Base-by-base conservation (phyloP, 768 basidiomycete genomes). In the Serendipita vermifera region DNA sequence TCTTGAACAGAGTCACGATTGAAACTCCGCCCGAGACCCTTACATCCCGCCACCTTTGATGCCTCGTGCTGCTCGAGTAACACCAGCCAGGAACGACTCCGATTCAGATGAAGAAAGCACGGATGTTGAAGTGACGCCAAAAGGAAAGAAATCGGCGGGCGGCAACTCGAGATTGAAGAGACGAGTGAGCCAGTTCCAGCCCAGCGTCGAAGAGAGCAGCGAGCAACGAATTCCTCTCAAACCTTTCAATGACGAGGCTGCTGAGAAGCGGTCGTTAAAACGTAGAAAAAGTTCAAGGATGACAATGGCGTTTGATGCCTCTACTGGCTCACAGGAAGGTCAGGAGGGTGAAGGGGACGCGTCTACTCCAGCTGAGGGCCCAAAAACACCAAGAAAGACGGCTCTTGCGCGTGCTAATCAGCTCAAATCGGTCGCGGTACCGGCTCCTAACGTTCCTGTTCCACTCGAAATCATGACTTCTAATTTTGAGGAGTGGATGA, bases 401-500 rank as follows among this genome's bases (percentile, higher is more conserved):
- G 61, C 65, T 1, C 62, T 66, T 2, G 63, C 59, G 11, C 57
- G 61, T 3, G 61, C 59, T 3, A 60, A 57, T 33, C 59, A 59
- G 17, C 41, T 61, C 13, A 60, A 57, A n/a, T 32, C 59, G 11
- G 59, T 61, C 22, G 62, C 63, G 43, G 53, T 60, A 38, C 59
- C 57, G 15, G 57, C 53, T 6, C 68, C 67, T 6, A 58, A 57
- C 13, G 64, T 51, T 29, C 56, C 56, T 13, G 43, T 67, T 17
- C 64, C 84, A 0, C 70, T 83, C 61, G 87, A 93, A 61, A 78
- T 91, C n/a, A 87, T 88, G 80, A 88, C 76, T 69, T 85, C 82
- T 35, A 96, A 92, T 63, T 96, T 85, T 64, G 96, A 99, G 67
- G 92, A 98, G 69, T 98, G 96, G 96, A 98, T 99, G 94, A 98